Conservation (phyloP, 805 yeast species). For the Ogataea paraovalis region DNA sequence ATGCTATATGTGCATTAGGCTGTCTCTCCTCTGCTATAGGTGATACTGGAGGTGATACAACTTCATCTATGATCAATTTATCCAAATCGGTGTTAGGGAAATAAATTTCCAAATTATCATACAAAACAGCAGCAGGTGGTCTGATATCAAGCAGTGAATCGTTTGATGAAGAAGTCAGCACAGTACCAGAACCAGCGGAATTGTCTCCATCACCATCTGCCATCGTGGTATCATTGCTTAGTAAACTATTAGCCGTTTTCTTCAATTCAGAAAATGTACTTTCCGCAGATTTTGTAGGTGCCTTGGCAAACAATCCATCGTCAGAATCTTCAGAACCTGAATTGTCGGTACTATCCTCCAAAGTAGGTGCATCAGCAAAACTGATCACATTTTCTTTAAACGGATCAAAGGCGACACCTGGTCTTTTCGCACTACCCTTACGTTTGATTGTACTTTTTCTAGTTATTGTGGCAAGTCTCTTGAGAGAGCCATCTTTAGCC, state of each 20-base stretch:
- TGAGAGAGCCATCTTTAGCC: constrained; percentile 5
- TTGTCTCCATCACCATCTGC: constrained; percentile 1
- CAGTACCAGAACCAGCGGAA: neutral
- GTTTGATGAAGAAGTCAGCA: constrained; percentile 17
- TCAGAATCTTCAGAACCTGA: constrained; percentile 41
- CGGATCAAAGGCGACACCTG: constrained; percentile 35
- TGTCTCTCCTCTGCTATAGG: constrained; percentile 32
- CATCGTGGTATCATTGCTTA: neutral
- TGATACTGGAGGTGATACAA: constrained; percentile 54
- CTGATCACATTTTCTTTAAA: constrained; percentile 69
- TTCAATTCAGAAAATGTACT: neutral
- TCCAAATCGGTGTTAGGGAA: constrained; percentile 93
- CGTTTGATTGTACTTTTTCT: constrained; percentile 15
- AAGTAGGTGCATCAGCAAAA: constrained; percentile 69
- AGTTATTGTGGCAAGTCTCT: constrained; percentile 4
- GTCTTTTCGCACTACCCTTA: constrained; percentile 7
- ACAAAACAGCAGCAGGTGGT: constrained; percentile 93
- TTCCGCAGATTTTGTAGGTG: constrained; percentile 26
- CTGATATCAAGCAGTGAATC: constrained; percentile 56
- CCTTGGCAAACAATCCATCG: constrained; percentile 59
- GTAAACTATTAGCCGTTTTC: neutral
- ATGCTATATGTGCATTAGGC: neutral
- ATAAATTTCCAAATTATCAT: constrained; percentile 84
- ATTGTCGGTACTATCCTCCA: constrained; percentile 32
- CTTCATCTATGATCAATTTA: constrained; percentile 79